A percentile compares a stretch with the other conserved stretches of the same genome.
Evolutionary conservation across 345 rosid species (phyloP).

Genomic region (Moricandia moricandioides): DNA sequence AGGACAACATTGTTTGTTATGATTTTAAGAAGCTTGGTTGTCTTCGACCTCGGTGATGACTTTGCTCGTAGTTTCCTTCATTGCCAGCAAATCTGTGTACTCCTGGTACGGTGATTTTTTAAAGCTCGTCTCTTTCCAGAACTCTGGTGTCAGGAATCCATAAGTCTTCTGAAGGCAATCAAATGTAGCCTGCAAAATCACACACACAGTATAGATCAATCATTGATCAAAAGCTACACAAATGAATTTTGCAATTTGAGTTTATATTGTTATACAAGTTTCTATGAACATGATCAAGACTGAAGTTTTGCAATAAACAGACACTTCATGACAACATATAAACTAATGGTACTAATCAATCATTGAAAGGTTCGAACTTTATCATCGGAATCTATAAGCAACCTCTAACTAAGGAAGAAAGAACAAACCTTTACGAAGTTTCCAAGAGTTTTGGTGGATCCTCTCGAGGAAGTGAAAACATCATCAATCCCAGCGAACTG

Average conservation of each 20-base stretch:
- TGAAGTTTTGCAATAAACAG: too few species aligned
- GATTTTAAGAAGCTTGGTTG: constrained; percentile 18
- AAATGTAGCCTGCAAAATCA: constrained; percentile 32
- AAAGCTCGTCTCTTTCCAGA: constrained; percentile 40
- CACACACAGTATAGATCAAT: background rate
- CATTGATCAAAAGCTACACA: background rate
- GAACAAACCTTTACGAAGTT: constrained; percentile 73
- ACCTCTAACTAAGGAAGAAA: background rate
- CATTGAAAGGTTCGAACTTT: too few species aligned
- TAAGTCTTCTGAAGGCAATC: constrained; percentile 40
- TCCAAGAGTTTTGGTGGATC: constrained; percentile 78
- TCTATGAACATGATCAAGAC: too few species aligned
- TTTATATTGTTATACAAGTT: too few species aligned
- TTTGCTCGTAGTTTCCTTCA: background rate
- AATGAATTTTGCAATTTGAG: background rate
- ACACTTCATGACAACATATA: too few species aligned
- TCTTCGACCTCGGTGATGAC: constrained; percentile 13
- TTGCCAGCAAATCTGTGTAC: constrained; percentile 26
- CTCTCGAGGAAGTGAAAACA: constrained; percentile 83
- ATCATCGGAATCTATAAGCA: too few species aligned
- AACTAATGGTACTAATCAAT: too few species aligned
- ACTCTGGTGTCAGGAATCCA: constrained; percentile 41
- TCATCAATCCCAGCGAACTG: constrained; percentile 83
- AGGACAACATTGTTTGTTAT: background rate
- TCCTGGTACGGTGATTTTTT: constrained; percentile 30